Percentiles rank a stretch among this genome's conserved stretches.
Conservation (phyloP, 768 basidiomycete genomes). For the Termitomyces sp. region DNA sequence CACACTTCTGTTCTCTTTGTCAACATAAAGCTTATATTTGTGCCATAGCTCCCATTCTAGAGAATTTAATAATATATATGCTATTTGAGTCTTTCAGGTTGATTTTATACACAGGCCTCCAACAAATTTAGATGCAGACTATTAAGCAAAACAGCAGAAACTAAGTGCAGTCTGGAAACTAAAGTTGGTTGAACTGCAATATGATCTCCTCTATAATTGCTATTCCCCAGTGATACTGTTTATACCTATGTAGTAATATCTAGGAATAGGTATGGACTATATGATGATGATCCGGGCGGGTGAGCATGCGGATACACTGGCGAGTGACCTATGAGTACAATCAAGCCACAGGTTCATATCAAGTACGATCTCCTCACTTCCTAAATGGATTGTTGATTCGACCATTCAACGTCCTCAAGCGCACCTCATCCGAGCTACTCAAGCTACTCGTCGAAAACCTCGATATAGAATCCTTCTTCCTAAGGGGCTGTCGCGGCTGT, state of each 20-base stretch:
- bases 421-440: conserved; percentile 11
- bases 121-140: too few species aligned
- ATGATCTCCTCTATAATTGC: too few species aligned
- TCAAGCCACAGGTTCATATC: background rate
- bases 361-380: conserved; percentile 14
- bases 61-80: too few species aligned
- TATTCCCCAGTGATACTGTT: too few species aligned
- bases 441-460: conserved; percentile 29
- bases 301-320: background rate
- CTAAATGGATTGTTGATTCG: conserved; percentile 23
- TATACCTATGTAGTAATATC: background rate
- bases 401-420: conserved; percentile 3
- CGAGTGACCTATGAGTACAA: background rate
- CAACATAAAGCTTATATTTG: background rate
- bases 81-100: too few species aligned
- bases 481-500: conserved; percentile 33
- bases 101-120: too few species aligned
- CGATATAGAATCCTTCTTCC: conserved; percentile 13
- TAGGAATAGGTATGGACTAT: background rate
- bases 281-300: background rate
- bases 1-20: background rate
- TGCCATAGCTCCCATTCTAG: conserved; percentile 56
- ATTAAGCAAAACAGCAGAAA: too few species aligned
- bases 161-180: too few species aligned
- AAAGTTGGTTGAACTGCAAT: too few species aligned